phyloP scores from a whole-genome alignment of 164 flowering plant genomes.

The Stephania yunnanensis region DNA sequence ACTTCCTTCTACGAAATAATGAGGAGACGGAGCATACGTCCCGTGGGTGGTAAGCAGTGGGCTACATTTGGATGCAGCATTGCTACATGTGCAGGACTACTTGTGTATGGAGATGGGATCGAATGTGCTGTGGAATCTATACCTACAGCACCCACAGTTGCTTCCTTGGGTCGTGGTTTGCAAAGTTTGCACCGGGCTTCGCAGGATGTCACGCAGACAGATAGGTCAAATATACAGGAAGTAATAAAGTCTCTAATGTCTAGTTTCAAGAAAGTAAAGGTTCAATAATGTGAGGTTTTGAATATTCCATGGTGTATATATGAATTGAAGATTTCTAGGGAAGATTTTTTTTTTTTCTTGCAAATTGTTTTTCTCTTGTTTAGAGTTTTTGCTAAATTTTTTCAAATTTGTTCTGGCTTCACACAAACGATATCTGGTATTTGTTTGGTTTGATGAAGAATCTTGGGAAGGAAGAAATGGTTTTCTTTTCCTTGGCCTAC shows the following conservation, averaged over 20 bases:
- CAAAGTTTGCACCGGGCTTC: constrained; percentile 63
- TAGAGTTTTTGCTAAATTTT: neutral
- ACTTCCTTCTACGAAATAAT: constrained; percentile 87
- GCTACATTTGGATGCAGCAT: constrained; percentile 81
- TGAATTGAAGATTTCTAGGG: neutral
- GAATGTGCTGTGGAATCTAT: constrained; percentile 82
- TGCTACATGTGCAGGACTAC: constrained; percentile 66
- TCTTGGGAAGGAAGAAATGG: constrained; percentile 75
- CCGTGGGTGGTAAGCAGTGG: constrained; percentile 62
- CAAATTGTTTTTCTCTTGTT: neutral
- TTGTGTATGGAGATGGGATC: constrained; percentile 79
- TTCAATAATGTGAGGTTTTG: constrained; percentile 28
- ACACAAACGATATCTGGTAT: neutral
- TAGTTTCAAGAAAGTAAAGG: constrained; percentile 41
- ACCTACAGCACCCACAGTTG: constrained; percentile 75
- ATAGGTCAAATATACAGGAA: constrained; percentile 49
- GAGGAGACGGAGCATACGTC: constrained; percentile 55
- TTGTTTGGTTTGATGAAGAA: constrained; percentile 10
- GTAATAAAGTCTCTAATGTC: constrained; percentile 59
- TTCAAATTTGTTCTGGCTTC: neutral
- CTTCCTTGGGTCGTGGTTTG: constrained; percentile 82
- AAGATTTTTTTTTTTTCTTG: neutral
- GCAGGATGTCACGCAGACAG: constrained; percentile 30
- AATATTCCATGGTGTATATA: neutral
- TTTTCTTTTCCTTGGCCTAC: constrained; percentile 48